Conservation (phyloP, 164 flowering plant species). For the Platanus orientalis region DNA sequence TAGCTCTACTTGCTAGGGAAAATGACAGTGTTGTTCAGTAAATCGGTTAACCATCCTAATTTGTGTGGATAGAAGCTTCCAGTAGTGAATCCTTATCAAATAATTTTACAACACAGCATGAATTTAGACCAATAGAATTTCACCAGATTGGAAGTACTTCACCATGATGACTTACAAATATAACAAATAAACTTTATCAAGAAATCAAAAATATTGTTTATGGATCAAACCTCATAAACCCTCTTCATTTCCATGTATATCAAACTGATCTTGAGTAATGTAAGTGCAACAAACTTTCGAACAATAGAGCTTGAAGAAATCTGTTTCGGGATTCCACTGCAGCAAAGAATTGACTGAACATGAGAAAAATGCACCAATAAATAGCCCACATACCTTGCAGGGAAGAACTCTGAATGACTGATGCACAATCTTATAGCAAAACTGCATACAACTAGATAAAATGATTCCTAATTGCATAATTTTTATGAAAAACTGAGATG, state of each 20-base stretch:
- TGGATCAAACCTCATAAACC: slow-evolving; percentile 65
- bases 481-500: too few relatives aligned
- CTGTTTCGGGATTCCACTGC: slow-evolving; percentile 89
- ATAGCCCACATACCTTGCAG: too few relatives aligned
- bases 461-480: too few relatives aligned
- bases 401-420: too few relatives aligned
- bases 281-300: slow-evolving; percentile 58
- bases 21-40: not conserved
- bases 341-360: slow-evolving; percentile 6
- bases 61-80: too few relatives aligned
- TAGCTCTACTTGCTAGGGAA: not conserved
- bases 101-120: too few relatives aligned
- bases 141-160: too few relatives aligned
- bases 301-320: slow-evolving; percentile 48
- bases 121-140: too few relatives aligned
- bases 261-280: slow-evolving; percentile 65
- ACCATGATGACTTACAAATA: too few relatives aligned
- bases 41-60: not conserved
- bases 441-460: too few relatives aligned
- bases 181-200: too few relatives aligned
- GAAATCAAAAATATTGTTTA: not conserved
- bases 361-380: not conserved
- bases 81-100: not conserved
- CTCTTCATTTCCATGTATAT: slow-evolving; percentile 77
- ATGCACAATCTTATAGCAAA: too few relatives aligned